phyloP scores from a whole-genome alignment of 2,329 filamentous ascomycete species.

The Coleophoma cylindrospora region DNA sequence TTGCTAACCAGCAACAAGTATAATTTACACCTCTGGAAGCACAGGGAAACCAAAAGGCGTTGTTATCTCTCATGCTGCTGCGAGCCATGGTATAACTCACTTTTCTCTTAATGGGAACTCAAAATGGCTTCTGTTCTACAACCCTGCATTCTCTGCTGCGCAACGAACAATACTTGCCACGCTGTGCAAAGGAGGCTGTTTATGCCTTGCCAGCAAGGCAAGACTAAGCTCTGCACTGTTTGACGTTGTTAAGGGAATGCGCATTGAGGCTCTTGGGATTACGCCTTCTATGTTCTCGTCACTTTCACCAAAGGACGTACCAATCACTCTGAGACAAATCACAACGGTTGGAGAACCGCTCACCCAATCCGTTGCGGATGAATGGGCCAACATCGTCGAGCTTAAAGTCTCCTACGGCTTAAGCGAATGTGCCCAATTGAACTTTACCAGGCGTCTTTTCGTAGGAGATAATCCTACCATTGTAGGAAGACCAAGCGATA shows the following conservation, averaged over 20 bases:
- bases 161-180: conserved; percentile 38
- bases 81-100: not conserved
- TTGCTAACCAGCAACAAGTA: not conserved
- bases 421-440: not conserved
- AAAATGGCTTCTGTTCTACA: conserved; percentile 30
- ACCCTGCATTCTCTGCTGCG: conserved; percentile 38
- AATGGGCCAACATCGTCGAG: not conserved
- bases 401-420: not conserved
- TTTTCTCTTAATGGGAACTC: conserved; percentile 48
- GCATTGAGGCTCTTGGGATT: not conserved
- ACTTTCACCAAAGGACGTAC: not conserved
- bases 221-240: not conserved
- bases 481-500: not conserved
- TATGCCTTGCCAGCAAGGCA: not conserved
- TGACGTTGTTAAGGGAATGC: not conserved
- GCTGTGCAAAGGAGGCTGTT: conserved; percentile 4
- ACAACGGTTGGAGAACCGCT: not conserved
- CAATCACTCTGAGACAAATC: not conserved
- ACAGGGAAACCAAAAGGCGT: conserved; percentile 17
- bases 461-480: not conserved
- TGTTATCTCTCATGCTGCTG: conserved; percentile 12
- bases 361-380: not conserved
- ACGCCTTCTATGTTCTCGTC: not conserved
- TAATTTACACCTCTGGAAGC: conserved; percentile 6
- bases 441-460: not conserved